These are phyloP conservation scores for Hypoxylon perforatum DNA, from an alignment of 495 filamentous ascomycete species.

Conservation along the genomic window DNA sequence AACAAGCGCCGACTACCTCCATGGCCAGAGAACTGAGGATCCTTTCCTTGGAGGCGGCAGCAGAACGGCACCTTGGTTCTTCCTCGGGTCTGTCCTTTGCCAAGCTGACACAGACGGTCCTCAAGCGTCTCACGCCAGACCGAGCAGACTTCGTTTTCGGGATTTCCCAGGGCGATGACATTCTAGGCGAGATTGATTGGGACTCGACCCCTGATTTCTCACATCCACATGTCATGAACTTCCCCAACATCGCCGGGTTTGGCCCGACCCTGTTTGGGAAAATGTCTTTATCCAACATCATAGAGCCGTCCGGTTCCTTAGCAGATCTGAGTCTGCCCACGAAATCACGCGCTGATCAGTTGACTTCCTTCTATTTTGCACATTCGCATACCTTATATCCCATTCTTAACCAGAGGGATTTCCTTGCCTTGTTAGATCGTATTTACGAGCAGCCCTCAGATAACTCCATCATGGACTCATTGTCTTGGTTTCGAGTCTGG, in stretches of 20 bases:
- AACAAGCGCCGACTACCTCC: slow-evolving; percentile 34
- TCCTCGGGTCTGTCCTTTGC: slow-evolving; percentile 54
- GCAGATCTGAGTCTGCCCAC: slow-evolving; percentile 37
- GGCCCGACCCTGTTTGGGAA: slow-evolving; percentile 32
- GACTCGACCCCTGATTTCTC: slow-evolving; percentile 30
- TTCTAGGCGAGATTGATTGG: slow-evolving; percentile 11
- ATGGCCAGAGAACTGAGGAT: slow-evolving; percentile 49
- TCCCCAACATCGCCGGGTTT: slow-evolving; percentile 23
- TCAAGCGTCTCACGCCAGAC: slow-evolving; percentile 59
- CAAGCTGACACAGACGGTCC: slow-evolving; percentile 53
- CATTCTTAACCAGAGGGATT: slow-evolving; percentile 47
- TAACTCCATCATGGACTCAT: slow-evolving; percentile 41
- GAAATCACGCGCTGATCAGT: slow-evolving; percentile 41
- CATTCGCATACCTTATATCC: slow-evolving; percentile 57
- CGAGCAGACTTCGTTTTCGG: slow-evolving; percentile 56
- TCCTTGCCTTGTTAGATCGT: slow-evolving; percentile 44
- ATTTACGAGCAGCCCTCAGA: slow-evolving; percentile 46
- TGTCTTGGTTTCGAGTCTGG: slow-evolving; percentile 53
- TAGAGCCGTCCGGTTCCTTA: slow-evolving; percentile 34
- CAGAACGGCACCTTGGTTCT: slow-evolving; percentile 54
- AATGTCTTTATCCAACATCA: slow-evolving; percentile 31
- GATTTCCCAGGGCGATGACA: slow-evolving; percentile 30
- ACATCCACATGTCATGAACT: slow-evolving; percentile 30
- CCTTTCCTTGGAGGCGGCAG: slow-evolving; percentile 52
- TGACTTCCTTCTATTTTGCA: slow-evolving; percentile 55